Base-by-base conservation (phyloP, 208 protist genomes). In the Leishmania arabica region DNA sequence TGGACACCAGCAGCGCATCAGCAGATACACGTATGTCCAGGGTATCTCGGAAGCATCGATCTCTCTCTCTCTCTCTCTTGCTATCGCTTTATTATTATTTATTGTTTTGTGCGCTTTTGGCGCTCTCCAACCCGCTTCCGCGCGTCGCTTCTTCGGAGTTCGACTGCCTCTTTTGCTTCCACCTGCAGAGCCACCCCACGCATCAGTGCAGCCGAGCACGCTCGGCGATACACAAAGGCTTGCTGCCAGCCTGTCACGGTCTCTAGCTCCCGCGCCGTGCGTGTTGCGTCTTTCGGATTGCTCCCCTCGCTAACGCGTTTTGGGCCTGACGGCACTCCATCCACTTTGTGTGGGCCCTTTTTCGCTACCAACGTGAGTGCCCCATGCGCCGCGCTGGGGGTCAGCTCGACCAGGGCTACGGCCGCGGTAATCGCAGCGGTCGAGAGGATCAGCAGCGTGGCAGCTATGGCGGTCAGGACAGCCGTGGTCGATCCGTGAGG, bases 401-500 rank as follows among this genome's bases (percentile, higher is more conserved):
- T 37, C 6, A 8, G 3, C 40, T 37, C 21, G 45, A 54, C 9
- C 40, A 66, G 8, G 24, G 75, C 72, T 64, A 71, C 66, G 66
- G 75, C 37, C 77, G 80, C 51, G 72, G 84, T 65, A 68, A 65
- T 68, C 56, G 69, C 27, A 68, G 84, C 54, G 17, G 77, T 34
- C 24, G 71, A 9, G 80, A 27, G 71, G 82, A 75, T 15, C 77
- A n/a, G 17, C 45, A 56, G 11, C 45, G 40, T 51, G 47, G 45
- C 69, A 54, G 42, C 69, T 31, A 51, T 53, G 11, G 62, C 42
- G n/a, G 76, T 45, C 75, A 75, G 15, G 62, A 64, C 19, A 65
- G 45, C 13, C 68, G 84, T 66, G 77, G 79, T 11, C 75, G 84
- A 68, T 82, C 81, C 49, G 76, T 78, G 34, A 77, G 51, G 19